Conservation (phyloP, 352 stramenopile species). For the Peronosclerospora sorghi region DNA sequence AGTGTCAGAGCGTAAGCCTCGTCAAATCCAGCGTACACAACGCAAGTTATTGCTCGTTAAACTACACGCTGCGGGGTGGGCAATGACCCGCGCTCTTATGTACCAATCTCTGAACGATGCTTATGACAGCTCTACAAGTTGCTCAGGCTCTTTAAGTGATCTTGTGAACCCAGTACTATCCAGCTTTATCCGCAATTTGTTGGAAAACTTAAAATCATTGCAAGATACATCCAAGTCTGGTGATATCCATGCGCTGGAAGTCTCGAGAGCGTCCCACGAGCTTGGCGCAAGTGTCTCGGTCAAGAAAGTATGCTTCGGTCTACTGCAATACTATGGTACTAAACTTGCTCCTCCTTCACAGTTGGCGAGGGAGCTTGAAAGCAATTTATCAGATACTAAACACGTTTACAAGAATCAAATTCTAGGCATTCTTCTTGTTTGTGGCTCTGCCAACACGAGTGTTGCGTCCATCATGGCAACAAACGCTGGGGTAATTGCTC, state of each 20-base stretch:
- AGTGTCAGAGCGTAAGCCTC: constrained; percentile 9
- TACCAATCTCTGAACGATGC: constrained; percentile 54
- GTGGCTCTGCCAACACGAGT: constrained; percentile 48
- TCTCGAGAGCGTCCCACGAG: not conserved
- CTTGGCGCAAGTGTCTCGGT: constrained; percentile 29
- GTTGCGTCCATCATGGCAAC: constrained; percentile 51
- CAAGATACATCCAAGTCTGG: constrained; percentile 3
- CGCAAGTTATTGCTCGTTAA: constrained; percentile 64
- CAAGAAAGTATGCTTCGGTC: constrained; percentile 52
- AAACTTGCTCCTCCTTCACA: constrained; percentile 6
- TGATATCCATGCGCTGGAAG: not conserved
- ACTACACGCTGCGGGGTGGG: constrained; percentile 66
- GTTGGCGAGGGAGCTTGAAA: not conserved
- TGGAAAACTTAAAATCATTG: constrained; percentile 47
- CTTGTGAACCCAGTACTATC: constrained; percentile 43
- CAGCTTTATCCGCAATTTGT: constrained; percentile 41
- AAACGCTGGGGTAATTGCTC: constrained; percentile 40
- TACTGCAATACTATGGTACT: constrained; percentile 49
- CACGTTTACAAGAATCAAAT: constrained; percentile 75
- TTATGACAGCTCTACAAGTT: constrained; percentile 4
- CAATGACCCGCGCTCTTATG: constrained; percentile 65
- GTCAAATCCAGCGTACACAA: constrained; percentile 39
- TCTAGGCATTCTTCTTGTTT: constrained; percentile 60
- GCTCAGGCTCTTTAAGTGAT: constrained; percentile 1
- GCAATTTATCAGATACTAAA: constrained; percentile 7